These are phyloP conservation scores for Aspergillus persii DNA, from an alignment of 2,329 filamentous ascomycete species.

Conservation along the genomic window DNA sequence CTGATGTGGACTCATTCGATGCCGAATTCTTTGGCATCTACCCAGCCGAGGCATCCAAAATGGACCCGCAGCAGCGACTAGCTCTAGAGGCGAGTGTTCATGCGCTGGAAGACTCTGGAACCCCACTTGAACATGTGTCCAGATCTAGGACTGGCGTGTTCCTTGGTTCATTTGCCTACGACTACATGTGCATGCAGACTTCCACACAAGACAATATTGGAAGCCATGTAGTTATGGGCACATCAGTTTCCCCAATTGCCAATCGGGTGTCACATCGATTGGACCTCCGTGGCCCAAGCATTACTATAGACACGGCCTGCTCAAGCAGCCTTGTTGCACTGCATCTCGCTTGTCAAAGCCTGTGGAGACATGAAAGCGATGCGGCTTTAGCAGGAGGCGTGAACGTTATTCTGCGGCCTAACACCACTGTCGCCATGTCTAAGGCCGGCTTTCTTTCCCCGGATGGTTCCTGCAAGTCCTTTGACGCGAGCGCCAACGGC, in stretches of 20 bases:
- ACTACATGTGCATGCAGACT: neutral
- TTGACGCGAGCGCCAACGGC: neutral
- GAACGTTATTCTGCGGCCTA: neutral
- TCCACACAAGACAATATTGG: neutral
- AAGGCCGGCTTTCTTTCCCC: neutral
- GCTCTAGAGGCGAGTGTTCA: neutral
- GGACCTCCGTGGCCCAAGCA: neutral
- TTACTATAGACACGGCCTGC: neutral
- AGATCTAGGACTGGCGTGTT: neutral
- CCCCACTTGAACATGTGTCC: neutral
- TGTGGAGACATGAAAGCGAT: neutral
- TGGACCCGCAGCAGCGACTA: neutral
- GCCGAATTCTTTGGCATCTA: neutral
- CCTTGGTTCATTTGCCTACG: neutral
- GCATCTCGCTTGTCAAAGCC: constrained; percentile 1
- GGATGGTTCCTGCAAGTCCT: neutral
- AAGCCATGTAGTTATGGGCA: neutral
- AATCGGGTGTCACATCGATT: neutral
- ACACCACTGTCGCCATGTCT: neutral
- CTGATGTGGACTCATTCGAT: neutral
- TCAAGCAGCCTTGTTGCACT: neutral
- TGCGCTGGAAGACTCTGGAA: neutral
- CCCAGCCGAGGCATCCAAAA: neutral
- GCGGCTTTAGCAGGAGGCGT: neutral
- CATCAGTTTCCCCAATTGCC: neutral